Evolutionary conservation across 192 early-diverging fungal species (phyloP), one percentile per base, ranked within the genome.

Genomic region (Martensiomyces pterosporus): DNA sequence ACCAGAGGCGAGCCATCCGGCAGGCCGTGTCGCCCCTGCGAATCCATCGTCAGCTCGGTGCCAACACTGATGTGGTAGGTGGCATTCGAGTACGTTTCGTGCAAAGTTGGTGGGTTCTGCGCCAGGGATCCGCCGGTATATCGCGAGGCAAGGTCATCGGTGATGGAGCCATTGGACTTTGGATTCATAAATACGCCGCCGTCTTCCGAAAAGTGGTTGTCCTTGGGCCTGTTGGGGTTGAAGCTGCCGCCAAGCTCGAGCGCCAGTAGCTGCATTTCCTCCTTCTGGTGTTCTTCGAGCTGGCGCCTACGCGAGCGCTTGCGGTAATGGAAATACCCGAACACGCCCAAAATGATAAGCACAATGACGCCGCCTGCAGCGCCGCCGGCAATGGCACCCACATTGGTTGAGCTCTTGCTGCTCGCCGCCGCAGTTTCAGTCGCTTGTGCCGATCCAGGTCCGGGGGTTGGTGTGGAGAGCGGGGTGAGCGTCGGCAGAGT

Each of bases 181-280:
- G 64, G 52, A 10, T 49, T 47, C 2, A 51, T 35, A 26, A 49
- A 61, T 10, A 57, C 45, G 24, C 43, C 54, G 47, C 47, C 33
- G 9, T 5, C 29, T 5, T 63, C 67, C 0, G 47, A 58, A 21
- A 60, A 36, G 4, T 26, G 50, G 1, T 32, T 54, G 13, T 52
- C 50, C 1, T n/a, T 13, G 18, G 27, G 18, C 43, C 60, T 67
- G 17, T 40, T 26, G 1, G 60, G 60, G 39, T 62, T 63, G 60
- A 57, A 70, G 3, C 60, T 58, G 40, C 67, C 67, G 39, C 60
- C 67, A 9, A 70, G 41, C 46, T 70, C 55, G 60, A 70, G 54
- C 14, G 67, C 55, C 19, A 70, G 51, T 22, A 70, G 47, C 51
- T 70, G 67, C 55, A 70, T 53, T 33, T 70, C 60, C 47, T 70